Percentiles rank a stretch among this genome's conserved stretches.
Evolutionary conservation across 2,329 filamentous ascomycete genomes (phyloP).

Genomic region (Pseudogymnoascus sp.): DNA sequence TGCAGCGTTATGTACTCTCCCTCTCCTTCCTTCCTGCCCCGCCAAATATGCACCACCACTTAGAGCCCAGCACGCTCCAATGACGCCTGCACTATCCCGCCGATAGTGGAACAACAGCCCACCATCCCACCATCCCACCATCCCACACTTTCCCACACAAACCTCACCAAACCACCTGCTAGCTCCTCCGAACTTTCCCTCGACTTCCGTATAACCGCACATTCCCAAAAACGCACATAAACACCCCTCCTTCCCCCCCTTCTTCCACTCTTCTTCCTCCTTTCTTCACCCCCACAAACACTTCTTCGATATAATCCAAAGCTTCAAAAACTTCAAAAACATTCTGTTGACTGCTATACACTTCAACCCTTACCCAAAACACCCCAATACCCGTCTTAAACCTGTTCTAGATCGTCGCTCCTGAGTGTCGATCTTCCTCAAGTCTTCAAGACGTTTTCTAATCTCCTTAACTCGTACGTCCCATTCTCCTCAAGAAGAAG

Average conservation of each 20-base stretch:
- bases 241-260: slow-evolving; percentile 3
- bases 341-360: background rate
- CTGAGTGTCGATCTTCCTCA: slow-evolving; percentile 28
- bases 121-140: background rate
- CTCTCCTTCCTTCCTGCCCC: background rate
- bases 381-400: background rate
- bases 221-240: background rate
- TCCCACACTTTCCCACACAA: background rate
- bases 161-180: background rate
- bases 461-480: slow-evolving; percentile 88
- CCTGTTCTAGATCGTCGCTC: slow-evolving; percentile 22
- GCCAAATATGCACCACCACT: background rate
- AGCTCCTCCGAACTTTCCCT: slow-evolving; percentile 3
- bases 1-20: background rate
- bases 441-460: slow-evolving; percentile 95
- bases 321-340: background rate
- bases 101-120: background rate
- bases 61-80: background rate
- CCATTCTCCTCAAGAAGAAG: slow-evolving; percentile 7
- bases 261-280: slow-evolving; percentile 8
- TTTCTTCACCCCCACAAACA: background rate
- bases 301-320: background rate
- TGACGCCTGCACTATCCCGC: background rate
- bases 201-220: background rate
- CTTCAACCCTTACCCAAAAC: slow-evolving; percentile 9